A percentile compares a stretch with the other conserved stretches of the same genome.
These are phyloP conservation scores for Fusarium sp. DNA, from an alignment of 2,329 filamentous ascomycete species.

Conservation along the genomic window DNA sequence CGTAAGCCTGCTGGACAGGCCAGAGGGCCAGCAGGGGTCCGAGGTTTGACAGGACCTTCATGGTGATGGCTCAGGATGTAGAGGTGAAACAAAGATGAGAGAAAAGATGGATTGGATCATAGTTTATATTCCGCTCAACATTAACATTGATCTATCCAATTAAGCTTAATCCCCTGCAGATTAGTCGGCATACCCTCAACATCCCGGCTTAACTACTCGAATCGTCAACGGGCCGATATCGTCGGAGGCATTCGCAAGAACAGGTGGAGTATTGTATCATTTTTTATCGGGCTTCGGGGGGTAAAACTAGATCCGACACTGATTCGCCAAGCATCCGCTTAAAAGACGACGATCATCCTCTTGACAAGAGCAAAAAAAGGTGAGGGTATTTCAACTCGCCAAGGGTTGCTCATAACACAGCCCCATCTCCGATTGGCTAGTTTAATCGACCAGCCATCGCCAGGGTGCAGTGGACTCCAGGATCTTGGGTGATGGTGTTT, in stretches of 20 bases:
- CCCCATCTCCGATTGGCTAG: neutral
- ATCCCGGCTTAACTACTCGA: neutral
- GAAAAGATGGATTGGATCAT: too few relatives aligned
- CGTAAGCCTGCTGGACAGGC: conserved; percentile 7
- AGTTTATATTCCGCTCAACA: neutral
- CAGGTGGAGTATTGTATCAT: conserved; percentile 21
- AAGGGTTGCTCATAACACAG: neutral
- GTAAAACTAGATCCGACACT: conserved; percentile 8
- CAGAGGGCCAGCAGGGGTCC: conserved; percentile 23
- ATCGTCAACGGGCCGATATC: neutral
- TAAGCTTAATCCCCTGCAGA: neutral
- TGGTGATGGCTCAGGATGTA: neutral
- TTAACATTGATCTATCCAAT: neutral
- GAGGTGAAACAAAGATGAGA: rapidly evolving
- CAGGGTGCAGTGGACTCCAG: too few relatives aligned
- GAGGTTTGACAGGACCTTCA: conserved; percentile 30
- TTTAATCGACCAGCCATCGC: neutral
- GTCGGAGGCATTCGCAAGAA: neutral
- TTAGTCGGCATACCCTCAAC: neutral
- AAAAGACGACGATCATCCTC: neutral
- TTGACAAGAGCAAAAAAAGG: neutral
- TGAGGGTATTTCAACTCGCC: neutral
- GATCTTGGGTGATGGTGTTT: neutral
- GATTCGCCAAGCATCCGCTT: neutral
- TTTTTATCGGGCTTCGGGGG: neutral